Base-by-base conservation (phyloP, 2,329 filamentous ascomycete genomes). In the Myriangium duriaei region DNA sequence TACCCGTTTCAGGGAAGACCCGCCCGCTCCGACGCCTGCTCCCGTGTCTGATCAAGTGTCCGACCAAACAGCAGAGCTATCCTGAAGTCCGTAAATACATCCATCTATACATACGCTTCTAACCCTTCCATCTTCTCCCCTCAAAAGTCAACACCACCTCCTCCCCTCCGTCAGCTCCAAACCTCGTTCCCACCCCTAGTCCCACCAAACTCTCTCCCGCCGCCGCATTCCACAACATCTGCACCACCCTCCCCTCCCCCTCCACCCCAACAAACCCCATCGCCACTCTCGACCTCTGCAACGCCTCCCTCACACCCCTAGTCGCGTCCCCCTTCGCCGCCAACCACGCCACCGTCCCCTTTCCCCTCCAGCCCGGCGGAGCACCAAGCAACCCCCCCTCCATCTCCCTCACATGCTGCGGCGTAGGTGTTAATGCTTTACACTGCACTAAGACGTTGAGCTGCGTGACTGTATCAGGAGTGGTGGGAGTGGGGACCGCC, bases 311-410 rank as follows among this genome's bases (percentile, higher is more conserved):
- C 3, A 92, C 76, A 1, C 87, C 88, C 51, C 75, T 81, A 0
- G 86, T 93, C 19, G 85, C 81, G 37, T 75, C 67, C 43, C 70
- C 67, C 45, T 78, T 74, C 3, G 75, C 71, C 15, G 81, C 79
- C 38, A 95, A 59, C 11, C 94, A 51, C 0, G 76, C 87, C 21
- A 94, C 55, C 4, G 81, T 75, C 11, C 71, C 68, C 1, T 64
- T 55, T 0, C 71, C 73, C 37, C 75, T 67, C 81, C 82, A 93
- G 0, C 78, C 79, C 0, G 69, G 62, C 1, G 85, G 86, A 5
- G 82, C 81, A 10, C 76, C 77, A 1, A 69, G 68, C 51, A 91
- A 81, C 0, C 84, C 74, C 3, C 88, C 88, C 52, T 85, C 81
- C 3, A 88, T 68, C 60, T 88, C 82, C n/a, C 82, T 72, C 6